Evolutionary conservation across 257 asterid genomes (phyloP).

Genomic region (Solanum corneliomulleri): DNA sequence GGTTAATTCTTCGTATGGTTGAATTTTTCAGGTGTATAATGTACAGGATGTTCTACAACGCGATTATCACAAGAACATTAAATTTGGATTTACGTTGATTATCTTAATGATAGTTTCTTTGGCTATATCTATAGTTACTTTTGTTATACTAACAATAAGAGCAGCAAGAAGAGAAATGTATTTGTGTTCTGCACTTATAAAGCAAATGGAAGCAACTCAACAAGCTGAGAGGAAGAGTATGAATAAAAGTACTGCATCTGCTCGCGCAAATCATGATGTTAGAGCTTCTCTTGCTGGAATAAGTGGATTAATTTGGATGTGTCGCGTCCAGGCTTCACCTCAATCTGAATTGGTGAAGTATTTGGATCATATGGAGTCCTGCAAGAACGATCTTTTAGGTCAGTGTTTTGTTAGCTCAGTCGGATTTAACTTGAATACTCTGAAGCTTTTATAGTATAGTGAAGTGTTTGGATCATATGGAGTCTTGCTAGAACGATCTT

Average conservation of each 20-base stretch:
- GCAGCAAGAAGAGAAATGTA: slow-evolving; percentile 49
- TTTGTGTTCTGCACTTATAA: slow-evolving; percentile 40
- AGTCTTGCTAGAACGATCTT: slow-evolving; percentile 29
- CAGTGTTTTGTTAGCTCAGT: neutral
- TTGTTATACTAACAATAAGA: slow-evolving; percentile 13
- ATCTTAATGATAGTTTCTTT: slow-evolving; percentile 14
- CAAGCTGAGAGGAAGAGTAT: slow-evolving; percentile 62
- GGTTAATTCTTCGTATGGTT: neutral
- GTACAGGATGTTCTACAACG: slow-evolving; percentile 10
- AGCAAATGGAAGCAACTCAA: slow-evolving; percentile 68
- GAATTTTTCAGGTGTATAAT: slow-evolving; percentile 26
- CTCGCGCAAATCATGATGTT: slow-evolving; percentile 73
- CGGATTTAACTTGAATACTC: neutral
- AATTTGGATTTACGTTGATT: slow-evolving; percentile 16
- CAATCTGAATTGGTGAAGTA: slow-evolving; percentile 23
- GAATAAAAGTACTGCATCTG: slow-evolving; percentile 60
- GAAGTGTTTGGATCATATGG: slow-evolving; percentile 30
- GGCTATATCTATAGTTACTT: slow-evolving; percentile 11
- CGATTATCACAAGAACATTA: slow-evolving; percentile 14
- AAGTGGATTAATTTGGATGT: slow-evolving; percentile 35
- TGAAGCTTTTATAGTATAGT: neutral
- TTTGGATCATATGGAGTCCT: slow-evolving; percentile 33
- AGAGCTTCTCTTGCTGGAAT: slow-evolving; percentile 61
- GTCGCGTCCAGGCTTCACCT: slow-evolving; percentile 23
- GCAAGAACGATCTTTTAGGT: slow-evolving; percentile 47